Evolutionary conservation across 2,329 filamentous ascomycete genomes (phyloP), one percentile per base, ranked within the genome.

Genomic region (Aspergillus ustus): DNA sequence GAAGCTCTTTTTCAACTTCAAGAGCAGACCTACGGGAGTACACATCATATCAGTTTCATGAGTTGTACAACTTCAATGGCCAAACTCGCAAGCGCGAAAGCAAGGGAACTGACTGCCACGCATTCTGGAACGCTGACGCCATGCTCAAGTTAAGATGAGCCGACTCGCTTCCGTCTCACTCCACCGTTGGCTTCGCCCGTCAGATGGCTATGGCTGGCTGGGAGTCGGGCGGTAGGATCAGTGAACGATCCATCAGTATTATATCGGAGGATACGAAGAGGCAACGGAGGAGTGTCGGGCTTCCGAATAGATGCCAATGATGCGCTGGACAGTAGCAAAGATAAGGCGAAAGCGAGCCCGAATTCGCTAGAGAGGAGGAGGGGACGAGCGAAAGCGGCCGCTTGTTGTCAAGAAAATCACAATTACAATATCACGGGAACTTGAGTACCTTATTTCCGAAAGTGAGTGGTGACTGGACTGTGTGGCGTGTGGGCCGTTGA

Each of bases 181-280:
- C 81, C 80, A 81, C 81, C 81, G 82, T 82, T 80, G 76, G 78
- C 77, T 75, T 78, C 75, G 76, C 80, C 72, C 80, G 83, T 86
- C 85, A 88, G 78, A 85, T 84, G 75, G 80, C 80, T 78, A 83
- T 83, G 74, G 80, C 81, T 78, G 81, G 81, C 79, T 81, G 79
- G 72, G 79, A 78, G 73, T 80, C 77, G 77, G 77, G 75, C 75
- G 74, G 75, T 77, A 73, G 72, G 73, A 77, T 74, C 75, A 78
- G 78, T 79, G 76, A 78, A 80, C 80, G 77, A 84, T 85, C 84
- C 84, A 87, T 85, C 77, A 79, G 75, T 72, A 68, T 49, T 67
- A 67, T 69, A 59, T 66, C 59, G 59, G 63, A 50, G 58, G 31
- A 48, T 59, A 56, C 55, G 62, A 60, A 55, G 55, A 52, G 45